phyloP scores from a whole-genome alignment of 306 rosid species.

The Argentina anserina region DNA sequence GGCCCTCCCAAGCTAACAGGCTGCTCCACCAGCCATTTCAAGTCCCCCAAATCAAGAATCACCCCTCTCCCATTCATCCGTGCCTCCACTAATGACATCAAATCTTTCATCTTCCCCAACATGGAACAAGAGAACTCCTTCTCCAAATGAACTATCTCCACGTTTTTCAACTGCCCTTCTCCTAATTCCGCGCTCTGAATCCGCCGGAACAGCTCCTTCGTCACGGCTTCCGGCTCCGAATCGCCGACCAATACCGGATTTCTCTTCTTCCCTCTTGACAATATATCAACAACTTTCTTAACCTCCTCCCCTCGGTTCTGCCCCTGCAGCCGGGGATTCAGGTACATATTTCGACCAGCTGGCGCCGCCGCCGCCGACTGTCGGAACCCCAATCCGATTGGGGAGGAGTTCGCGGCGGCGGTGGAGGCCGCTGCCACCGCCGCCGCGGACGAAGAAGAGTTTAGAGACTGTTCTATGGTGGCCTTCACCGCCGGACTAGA shows the following conservation, averaged over 20 bases:
- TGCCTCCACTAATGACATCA: constrained; percentile 60
- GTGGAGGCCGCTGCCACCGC: constrained; percentile 27
- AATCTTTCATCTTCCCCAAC: constrained; percentile 48
- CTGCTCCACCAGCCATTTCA: constrained; percentile 93
- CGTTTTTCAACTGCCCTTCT: constrained; percentile 46
- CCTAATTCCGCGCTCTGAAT: constrained; percentile 65
- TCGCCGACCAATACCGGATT: constrained; percentile 94
- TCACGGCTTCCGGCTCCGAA: constrained; percentile 76
- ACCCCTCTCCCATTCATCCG: constrained; percentile 46
- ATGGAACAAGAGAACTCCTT: constrained; percentile 50
- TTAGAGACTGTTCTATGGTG: constrained; percentile 76
- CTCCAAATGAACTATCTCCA: constrained; percentile 62
- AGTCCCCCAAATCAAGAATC: constrained; percentile 77
- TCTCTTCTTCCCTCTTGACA: constrained; percentile 57
- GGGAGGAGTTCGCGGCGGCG: constrained; percentile 36
- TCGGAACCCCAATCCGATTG: constrained; percentile 69
- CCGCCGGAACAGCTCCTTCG: constrained; percentile 61
- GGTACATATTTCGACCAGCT: constrained; percentile 50
- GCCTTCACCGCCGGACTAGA: constrained; percentile 90
- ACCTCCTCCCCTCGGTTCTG: constrained; percentile 69
- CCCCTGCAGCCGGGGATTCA: constrained; percentile 77
- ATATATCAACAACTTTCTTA: constrained; percentile 54
- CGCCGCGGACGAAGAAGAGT: constrained; percentile 35
- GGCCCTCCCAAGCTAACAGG: constrained; percentile 40
- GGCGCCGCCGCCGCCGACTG: constrained; percentile 27